Evolutionary conservation across 768 basidiomycete genomes (phyloP).

Genomic region (Kwoniella dejecticola): DNA sequence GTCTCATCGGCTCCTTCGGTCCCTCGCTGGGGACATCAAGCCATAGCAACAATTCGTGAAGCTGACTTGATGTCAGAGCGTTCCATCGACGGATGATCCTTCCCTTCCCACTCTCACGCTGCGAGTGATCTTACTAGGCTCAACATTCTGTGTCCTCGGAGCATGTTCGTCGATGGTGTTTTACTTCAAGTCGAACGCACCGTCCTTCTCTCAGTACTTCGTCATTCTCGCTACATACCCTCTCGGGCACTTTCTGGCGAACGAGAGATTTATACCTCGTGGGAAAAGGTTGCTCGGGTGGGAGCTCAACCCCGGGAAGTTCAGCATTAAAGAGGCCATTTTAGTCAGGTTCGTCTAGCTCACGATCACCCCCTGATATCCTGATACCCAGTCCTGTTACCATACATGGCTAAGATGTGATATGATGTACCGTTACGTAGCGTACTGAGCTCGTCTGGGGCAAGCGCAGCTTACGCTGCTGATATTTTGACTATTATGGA

Average conservation of each 20-base stretch:
- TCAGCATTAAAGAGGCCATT: slow-evolving; percentile 54
- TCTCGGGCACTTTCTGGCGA: slow-evolving; percentile 51
- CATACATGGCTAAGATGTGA: neutral
- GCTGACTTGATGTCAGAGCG: slow-evolving; percentile 32
- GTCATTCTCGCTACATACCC: slow-evolving; percentile 55
- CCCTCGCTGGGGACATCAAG: too few relatives aligned
- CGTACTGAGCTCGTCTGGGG: slow-evolving; percentile 50
- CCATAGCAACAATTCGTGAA: too few relatives aligned
- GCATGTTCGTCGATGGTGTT: slow-evolving; percentile 53
- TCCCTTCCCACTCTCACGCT: slow-evolving; percentile 52
- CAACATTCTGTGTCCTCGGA: slow-evolving; percentile 52
- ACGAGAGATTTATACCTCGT: slow-evolving; percentile 28
- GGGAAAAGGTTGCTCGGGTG: slow-evolving; percentile 31
- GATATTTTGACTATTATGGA: slow-evolving; percentile 56
- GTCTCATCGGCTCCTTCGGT: neutral
- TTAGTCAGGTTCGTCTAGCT: slow-evolving; percentile 45
- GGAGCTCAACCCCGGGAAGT: slow-evolving; percentile 53
- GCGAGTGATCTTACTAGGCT: slow-evolving; percentile 52
- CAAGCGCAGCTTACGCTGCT: slow-evolving; percentile 53
- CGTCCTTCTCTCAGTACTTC: slow-evolving; percentile 52
- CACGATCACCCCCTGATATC: neutral
- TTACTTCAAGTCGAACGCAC: slow-evolving; percentile 55
- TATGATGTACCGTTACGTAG: slow-evolving; percentile 7
- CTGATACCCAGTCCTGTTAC: neutral
- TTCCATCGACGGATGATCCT: slow-evolving; percentile 55